phyloP scores from a whole-genome alignment of 2,329 filamentous ascomycete genomes.

The Juglanconis juglandina region DNA sequence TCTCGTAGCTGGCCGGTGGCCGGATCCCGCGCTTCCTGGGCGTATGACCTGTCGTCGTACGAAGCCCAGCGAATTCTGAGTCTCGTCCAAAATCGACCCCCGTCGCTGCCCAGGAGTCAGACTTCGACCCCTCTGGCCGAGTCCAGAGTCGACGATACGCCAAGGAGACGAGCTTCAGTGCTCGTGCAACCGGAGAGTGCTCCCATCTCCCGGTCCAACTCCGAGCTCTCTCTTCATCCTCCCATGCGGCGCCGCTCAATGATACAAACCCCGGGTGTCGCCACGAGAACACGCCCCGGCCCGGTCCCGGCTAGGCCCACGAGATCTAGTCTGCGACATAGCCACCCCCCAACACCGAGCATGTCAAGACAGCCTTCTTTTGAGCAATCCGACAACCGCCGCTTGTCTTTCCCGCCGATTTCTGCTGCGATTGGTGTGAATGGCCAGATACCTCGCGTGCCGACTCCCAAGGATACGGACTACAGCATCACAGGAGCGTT shows the following conservation, averaged over 20 bases:
- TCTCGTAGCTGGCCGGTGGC: constrained; percentile 30
- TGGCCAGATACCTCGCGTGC: constrained; percentile 32
- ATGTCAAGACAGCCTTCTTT: constrained; percentile 38
- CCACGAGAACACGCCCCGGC: constrained; percentile 36
- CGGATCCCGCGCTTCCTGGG: constrained; percentile 36
- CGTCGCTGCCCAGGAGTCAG: constrained; percentile 5
- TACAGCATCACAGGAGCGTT: constrained; percentile 60
- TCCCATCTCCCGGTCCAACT: constrained; percentile 38
- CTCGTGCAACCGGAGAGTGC: constrained; percentile 26
- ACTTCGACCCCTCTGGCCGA: constrained; percentile 1
- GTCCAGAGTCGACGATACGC: constrained; percentile 31
- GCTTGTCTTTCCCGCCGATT: constrained; percentile 33
- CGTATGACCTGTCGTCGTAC: constrained; percentile 43
- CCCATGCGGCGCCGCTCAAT: constrained; percentile 47
- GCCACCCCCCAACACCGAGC: constrained; percentile 35
- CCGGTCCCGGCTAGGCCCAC: constrained; percentile 24
- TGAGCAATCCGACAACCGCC: constrained; percentile 32
- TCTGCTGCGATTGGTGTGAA: constrained; percentile 19
- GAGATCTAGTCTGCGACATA: constrained; percentile 35
- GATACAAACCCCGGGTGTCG: constrained; percentile 47
- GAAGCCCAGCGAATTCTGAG: constrained; percentile 43
- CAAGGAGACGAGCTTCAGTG: constrained; percentile 23
- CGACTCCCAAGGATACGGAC: constrained; percentile 52
- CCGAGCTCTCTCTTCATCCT: constrained; percentile 46
- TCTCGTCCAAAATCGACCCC: constrained; percentile 30